Evolutionary conservation across 2,329 filamentous ascomycete species (phyloP).

Genomic region (Zymoseptoria tritici): DNA sequence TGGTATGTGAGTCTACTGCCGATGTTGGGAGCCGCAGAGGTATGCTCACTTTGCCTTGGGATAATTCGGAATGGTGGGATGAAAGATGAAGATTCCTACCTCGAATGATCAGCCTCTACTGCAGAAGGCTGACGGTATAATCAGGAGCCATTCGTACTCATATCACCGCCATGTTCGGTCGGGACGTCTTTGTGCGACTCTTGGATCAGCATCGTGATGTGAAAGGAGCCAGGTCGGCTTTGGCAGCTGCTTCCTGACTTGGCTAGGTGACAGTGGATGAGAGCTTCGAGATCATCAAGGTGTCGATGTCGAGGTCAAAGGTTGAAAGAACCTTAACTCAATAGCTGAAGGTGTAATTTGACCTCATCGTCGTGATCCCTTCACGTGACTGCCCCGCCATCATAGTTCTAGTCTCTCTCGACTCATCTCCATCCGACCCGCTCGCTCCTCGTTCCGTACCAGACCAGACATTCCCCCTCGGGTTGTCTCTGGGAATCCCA

Average conservation of each 20-base stretch:
- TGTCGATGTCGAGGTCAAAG: too few relatives aligned
- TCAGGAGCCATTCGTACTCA: conserved; percentile 39
- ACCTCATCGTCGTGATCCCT: too few relatives aligned
- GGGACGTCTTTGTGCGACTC: conserved; percentile 54
- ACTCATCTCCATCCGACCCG: too few relatives aligned
- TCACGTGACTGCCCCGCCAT: too few relatives aligned
- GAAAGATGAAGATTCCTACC: conserved; percentile 79
- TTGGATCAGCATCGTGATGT: conserved; percentile 48
- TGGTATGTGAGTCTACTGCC: not conserved
- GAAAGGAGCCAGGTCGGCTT: not conserved
- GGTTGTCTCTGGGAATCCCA: conserved; percentile 3
- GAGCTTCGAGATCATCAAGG: not conserved
- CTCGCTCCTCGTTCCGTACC: not conserved
- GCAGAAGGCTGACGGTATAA: conserved; percentile 9
- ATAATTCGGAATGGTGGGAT: conserved; percentile 76
- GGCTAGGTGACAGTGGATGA: not conserved
- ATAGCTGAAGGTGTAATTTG: too few relatives aligned
- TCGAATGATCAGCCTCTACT: conserved; percentile 16
- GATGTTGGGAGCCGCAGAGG: too few relatives aligned
- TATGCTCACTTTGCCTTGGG: conserved; percentile 60
- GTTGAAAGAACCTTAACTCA: too few relatives aligned
- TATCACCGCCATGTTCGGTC: conserved; percentile 52
- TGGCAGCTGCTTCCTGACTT: not conserved
- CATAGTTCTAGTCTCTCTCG: too few relatives aligned
- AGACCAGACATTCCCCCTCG: conserved; percentile 4